These are phyloP conservation scores for Auxenochlorella protothecoides DNA, from an alignment of 139 green algal species.

Conservation along the genomic window DNA sequence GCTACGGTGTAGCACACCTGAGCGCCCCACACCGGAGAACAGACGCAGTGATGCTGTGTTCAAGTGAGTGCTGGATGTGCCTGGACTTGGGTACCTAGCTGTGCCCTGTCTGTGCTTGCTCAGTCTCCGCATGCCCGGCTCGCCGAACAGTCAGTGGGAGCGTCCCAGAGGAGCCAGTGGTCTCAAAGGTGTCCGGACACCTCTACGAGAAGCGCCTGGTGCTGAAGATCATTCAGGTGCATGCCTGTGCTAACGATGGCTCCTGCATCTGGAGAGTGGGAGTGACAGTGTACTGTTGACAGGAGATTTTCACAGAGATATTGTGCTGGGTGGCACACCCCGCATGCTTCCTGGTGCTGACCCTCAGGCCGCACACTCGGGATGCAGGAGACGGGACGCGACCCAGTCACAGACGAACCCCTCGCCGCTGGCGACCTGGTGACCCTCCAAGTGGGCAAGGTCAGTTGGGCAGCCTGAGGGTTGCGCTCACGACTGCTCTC, in stretches of 20 bases:
- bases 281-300: too few relatives aligned
- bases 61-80: constrained; percentile 14
- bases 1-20: too few relatives aligned
- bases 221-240: constrained; percentile 50
- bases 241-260: constrained; percentile 4
- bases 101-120: too few relatives aligned
- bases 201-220: constrained; percentile 86
- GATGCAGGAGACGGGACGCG: constrained; percentile 69
- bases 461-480: background rate
- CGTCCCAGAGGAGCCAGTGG: constrained; percentile 80
- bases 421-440: constrained; percentile 76
- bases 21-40: too few relatives aligned
- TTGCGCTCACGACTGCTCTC: too few relatives aligned
- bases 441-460: constrained; percentile 47
- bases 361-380: too few relatives aligned
- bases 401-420: constrained; percentile 67
- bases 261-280: too few relatives aligned
- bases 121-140: too few relatives aligned
- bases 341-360: too few relatives aligned
- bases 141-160: constrained; percentile 57
- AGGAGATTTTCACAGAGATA: too few relatives aligned
- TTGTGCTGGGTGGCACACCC: too few relatives aligned
- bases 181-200: constrained; percentile 71
- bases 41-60: constrained; percentile 17
- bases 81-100: too few relatives aligned